phyloP scores from a whole-genome alignment of 352 stramenopile genomes.

The Globisporangium perplexum region DNA sequence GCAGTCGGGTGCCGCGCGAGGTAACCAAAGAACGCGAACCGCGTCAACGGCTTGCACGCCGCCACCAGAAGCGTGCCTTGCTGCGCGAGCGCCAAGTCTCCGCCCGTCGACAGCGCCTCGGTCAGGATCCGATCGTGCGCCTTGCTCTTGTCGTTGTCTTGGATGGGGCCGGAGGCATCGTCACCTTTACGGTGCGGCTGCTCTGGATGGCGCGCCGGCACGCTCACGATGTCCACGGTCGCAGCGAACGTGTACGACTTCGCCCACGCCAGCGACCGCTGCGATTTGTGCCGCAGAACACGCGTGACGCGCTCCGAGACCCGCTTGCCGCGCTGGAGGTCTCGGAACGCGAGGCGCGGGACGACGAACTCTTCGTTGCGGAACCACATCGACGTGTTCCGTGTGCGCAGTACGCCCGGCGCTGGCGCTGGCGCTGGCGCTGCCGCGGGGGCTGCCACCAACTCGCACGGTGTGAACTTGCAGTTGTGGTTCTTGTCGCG shows the following conservation, averaged over 20 bases:
- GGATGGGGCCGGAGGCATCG: background rate
- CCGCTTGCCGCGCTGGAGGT: constrained; percentile 17
- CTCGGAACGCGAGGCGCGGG: constrained; percentile 13
- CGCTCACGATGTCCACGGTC: background rate
- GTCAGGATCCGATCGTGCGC: constrained; percentile 8
- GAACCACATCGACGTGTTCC: constrained; percentile 25
- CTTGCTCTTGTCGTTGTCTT: constrained; percentile 1
- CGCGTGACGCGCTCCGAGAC: constrained; percentile 7
- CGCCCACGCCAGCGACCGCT: constrained; percentile 9
- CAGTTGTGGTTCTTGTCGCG: constrained; percentile 30
- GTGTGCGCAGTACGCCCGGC: constrained; percentile 11
- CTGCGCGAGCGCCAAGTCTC: constrained; percentile 6
- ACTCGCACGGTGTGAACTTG: constrained; percentile 36
- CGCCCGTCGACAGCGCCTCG: constrained; percentile 9
- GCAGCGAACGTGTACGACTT: background rate
- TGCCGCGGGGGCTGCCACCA: constrained; percentile 13
- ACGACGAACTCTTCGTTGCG: constrained; percentile 32
- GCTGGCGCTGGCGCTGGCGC: constrained; percentile 1
- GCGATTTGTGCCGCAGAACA: constrained; percentile 11
- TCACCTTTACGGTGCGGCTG: background rate
- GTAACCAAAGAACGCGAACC: constrained; percentile 15
- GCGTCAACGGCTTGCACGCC: constrained; percentile 4
- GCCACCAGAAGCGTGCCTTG: constrained; percentile 6
- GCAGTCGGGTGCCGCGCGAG: constrained; percentile 6
- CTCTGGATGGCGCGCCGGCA: background rate